These are phyloP conservation scores for Umbelopsis sp. DNA, from an alignment of 192 early-diverging fungal species.

Conservation along the genomic window DNA sequence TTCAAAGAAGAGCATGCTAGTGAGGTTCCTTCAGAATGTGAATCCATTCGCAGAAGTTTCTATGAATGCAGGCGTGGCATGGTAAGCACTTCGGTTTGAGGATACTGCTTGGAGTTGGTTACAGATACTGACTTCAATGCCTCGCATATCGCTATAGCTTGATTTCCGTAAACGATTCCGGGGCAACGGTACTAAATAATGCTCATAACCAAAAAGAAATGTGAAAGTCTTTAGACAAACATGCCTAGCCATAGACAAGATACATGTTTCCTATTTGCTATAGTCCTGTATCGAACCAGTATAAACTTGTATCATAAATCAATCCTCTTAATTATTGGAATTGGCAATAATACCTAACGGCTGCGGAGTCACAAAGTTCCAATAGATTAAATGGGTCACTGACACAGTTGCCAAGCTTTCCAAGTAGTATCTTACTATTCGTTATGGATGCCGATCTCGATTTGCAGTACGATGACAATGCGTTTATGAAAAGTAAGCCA, in stretches of 20 bases:
- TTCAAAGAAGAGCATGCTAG: slow-evolving; percentile 52
- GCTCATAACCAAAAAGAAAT: not conserved
- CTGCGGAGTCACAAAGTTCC: no score
- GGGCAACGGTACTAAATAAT: slow-evolving; percentile 50
- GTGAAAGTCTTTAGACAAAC: no score
- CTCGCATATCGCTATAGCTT: slow-evolving; percentile 32
- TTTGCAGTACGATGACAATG: not conserved
- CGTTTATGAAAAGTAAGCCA: not conserved
- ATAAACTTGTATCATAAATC: no score
- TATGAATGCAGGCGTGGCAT: slow-evolving; percentile 60
- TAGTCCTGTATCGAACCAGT: no score
- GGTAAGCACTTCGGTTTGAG: slow-evolving; percentile 36
- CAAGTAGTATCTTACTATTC: not conserved
- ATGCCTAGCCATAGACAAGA: no score
- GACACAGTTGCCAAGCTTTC: no score
- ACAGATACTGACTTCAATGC: not conserved
- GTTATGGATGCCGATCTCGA: slow-evolving; percentile 8
- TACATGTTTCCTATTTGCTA: no score
- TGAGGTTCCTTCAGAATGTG: slow-evolving; percentile 55
- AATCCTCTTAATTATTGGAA: no score
- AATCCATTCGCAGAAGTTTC: slow-evolving; percentile 56
- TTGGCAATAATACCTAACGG: no score
- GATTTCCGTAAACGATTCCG: slow-evolving; percentile 55
- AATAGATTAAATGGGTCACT: no score
- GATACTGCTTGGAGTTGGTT: no score